These are phyloP conservation scores for Tetracentron sinense DNA, from an alignment of 164 flowering plant genomes.

Conservation along the genomic window DNA sequence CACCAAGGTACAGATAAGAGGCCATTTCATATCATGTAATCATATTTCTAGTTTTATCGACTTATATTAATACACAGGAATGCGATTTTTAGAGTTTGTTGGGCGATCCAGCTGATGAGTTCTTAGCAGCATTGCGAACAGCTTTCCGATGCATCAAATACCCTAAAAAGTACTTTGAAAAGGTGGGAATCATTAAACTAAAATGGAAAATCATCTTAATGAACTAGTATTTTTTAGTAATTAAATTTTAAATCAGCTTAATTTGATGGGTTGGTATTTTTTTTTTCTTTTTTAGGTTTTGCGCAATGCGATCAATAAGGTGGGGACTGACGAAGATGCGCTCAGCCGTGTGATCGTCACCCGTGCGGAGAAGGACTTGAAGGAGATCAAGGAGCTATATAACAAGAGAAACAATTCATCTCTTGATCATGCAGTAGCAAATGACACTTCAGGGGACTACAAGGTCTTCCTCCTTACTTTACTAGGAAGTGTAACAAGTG, in stretches of 20 bases:
- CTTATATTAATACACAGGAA: no score
- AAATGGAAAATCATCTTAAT: background rate
- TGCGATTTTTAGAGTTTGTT: conserved; percentile 35
- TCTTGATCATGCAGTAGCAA: conserved; percentile 54
- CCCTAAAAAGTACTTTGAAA: conserved; percentile 68
- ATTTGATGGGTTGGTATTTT: background rate
- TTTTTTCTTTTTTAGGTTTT: conserved; percentile 27
- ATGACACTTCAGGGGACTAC: conserved; percentile 82
- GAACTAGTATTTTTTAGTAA: no score
- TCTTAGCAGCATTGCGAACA: conserved; percentile 41
- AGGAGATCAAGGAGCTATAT: conserved; percentile 63
- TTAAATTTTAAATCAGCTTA: background rate
- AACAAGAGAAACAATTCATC: conserved; percentile 59
- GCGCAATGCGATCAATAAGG: conserved; percentile 42
- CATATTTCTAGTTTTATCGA: background rate
- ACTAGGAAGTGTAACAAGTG: conserved; percentile 46
- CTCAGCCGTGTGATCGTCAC: conserved; percentile 68
- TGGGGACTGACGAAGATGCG: conserved; percentile 68
- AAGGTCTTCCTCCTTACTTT: conserved; percentile 65
- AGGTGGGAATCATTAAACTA: conserved; percentile 25
- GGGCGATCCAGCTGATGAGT: conserved; percentile 45
- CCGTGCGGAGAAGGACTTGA: conserved; percentile 75
- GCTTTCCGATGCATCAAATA: conserved; percentile 51
- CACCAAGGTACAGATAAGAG: conserved; percentile 63
- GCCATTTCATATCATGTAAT: background rate